Conservation (phyloP, 2,329 filamentous ascomycete species). For the Macrophomina phaseolina region DNA sequence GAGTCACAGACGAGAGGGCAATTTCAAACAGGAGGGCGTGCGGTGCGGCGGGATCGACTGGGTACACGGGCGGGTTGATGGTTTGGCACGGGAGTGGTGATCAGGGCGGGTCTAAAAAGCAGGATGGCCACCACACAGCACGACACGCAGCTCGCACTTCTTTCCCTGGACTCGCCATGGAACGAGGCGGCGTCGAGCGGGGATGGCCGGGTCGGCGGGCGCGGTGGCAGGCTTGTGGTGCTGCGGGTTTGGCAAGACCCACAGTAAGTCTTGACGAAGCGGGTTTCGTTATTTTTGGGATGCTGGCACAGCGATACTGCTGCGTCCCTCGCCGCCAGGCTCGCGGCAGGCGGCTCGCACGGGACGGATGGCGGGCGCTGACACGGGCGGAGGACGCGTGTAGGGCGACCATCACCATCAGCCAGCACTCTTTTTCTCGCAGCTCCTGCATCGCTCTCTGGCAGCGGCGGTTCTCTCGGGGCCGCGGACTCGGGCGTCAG, state of each 20-base stretch:
- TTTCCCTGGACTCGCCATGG: constrained; percentile 10
- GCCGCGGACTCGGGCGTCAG: neutral
- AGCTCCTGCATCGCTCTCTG: neutral
- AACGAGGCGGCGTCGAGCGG: neutral
- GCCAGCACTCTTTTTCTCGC: neutral
- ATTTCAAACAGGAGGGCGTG: constrained; percentile 22
- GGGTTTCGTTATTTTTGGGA: constrained; percentile 14
- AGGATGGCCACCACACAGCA: neutral
- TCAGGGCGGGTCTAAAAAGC: constrained; percentile 27
- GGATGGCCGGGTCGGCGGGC: constrained; percentile 7
- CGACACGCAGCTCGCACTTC: constrained; percentile 3
- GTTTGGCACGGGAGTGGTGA: constrained; percentile 21
- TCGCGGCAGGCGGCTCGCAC: constrained; percentile 2
- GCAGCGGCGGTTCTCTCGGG: constrained; percentile 11
- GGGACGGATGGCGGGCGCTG: constrained; percentile 9
- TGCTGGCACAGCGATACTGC: neutral
- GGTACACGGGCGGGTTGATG: constrained; percentile 3
- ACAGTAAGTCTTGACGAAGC: constrained; percentile 6
- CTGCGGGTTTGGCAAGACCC: constrained; percentile 13
- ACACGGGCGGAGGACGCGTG: constrained; percentile 8
- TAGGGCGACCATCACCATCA: constrained; percentile 22
- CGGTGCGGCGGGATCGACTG: constrained; percentile 22
- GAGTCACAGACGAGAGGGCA: constrained; percentile 18
- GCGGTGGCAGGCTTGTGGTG: constrained; percentile 3
- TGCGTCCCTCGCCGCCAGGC: neutral